Evolutionary conservation across 345 rosid genomes (phyloP).

Genomic region (Salix exigua): DNA sequence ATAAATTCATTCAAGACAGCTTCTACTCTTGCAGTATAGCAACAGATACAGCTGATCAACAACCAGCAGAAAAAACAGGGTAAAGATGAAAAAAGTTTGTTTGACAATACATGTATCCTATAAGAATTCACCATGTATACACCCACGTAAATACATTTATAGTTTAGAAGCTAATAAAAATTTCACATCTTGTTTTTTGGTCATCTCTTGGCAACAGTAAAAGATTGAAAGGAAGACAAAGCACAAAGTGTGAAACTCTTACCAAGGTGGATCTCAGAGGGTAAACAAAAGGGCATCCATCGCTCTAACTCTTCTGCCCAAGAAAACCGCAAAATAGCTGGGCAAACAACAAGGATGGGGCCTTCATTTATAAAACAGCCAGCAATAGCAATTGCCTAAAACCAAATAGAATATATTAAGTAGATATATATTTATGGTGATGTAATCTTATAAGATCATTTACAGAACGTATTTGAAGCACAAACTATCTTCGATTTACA

Average conservation of each 20-base stretch:
- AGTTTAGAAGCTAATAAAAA: background rate
- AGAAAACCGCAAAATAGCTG: conserved; percentile 78
- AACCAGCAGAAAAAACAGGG: too few relatives aligned
- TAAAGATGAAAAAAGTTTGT: too few relatives aligned
- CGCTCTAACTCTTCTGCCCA: conserved; percentile 98
- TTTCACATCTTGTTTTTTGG: background rate
- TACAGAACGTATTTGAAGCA: background rate
- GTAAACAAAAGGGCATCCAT: conserved; percentile 86
- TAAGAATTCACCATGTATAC: too few relatives aligned
- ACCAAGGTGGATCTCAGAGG: conserved; percentile 93
- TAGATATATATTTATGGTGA: background rate
- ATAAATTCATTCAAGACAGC: too few relatives aligned
- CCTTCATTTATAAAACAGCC: conserved; percentile 77
- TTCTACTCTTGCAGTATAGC: too few relatives aligned
- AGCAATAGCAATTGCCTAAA: conserved; percentile 90
- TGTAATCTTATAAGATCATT: conserved; percentile 7
- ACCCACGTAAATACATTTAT: too few relatives aligned
- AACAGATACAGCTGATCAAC: too few relatives aligned
- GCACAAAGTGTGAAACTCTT: conserved; percentile 9
- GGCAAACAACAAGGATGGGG: conserved; percentile 85
- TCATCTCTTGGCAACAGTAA: too few relatives aligned
- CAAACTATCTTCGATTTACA: background rate
- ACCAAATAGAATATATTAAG: conserved; percentile 20
- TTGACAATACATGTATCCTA: too few relatives aligned
- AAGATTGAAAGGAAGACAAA: background rate